Evolutionary conservation across 2,329 filamentous ascomycete genomes (phyloP).

Genomic region (Chlorencoelia australis): DNA sequence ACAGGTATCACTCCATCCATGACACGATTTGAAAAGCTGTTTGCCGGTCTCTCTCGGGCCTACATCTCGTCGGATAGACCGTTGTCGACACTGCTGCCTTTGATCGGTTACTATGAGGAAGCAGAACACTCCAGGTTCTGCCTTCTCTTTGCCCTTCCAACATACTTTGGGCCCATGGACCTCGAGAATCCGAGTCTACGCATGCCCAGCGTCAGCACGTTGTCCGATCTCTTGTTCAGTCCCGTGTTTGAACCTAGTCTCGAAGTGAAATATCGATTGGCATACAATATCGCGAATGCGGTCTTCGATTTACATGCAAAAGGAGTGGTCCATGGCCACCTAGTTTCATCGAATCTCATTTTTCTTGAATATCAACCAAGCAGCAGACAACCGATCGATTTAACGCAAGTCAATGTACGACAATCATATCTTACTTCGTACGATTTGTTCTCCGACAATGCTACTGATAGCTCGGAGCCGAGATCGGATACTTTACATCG

Average conservation of each 20-base stretch:
- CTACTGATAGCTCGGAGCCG: constrained; percentile 23
- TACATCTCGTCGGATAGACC: constrained; percentile 41
- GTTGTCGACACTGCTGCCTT: constrained; percentile 48
- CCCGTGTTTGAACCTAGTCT: constrained; percentile 52
- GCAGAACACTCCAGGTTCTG: constrained; percentile 59
- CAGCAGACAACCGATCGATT: constrained; percentile 14
- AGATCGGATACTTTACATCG: constrained; percentile 35
- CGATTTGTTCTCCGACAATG: constrained; percentile 52
- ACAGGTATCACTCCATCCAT: constrained; percentile 56
- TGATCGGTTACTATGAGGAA: constrained; percentile 67
- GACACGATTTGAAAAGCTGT: constrained; percentile 54
- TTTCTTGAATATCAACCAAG: constrained; percentile 39
- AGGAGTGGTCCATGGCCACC: constrained; percentile 60
- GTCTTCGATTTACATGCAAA: constrained; percentile 64
- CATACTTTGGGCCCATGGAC: constrained; percentile 49
- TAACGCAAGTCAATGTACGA: constrained; percentile 45
- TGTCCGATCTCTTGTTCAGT: constrained; percentile 41
- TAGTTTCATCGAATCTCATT: constrained; percentile 56
- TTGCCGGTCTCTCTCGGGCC: constrained; percentile 37
- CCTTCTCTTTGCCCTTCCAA: constrained; percentile 64
- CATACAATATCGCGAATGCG: constrained; percentile 61
- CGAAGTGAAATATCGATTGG: constrained; percentile 67
- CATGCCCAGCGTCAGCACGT: constrained; percentile 33
- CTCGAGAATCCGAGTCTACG: constrained; percentile 37
- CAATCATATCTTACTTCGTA: constrained; percentile 64